Evolutionary conservation across 2,329 filamentous ascomycete species (phyloP).

Genomic region (Annulohypoxylon truncatum): DNA sequence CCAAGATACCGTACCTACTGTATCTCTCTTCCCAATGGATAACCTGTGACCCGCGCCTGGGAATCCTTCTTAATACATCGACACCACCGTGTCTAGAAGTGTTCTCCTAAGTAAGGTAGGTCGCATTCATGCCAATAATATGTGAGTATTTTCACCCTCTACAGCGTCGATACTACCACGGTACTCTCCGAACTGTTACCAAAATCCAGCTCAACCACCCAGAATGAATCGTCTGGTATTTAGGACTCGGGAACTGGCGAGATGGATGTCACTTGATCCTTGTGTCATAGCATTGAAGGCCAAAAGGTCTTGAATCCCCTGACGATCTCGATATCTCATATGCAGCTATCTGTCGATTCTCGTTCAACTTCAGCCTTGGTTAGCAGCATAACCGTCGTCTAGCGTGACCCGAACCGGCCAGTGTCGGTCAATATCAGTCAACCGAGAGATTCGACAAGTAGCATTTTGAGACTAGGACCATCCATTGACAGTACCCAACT

Average conservation of each 20-base stretch:
- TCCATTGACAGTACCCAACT: not conserved
- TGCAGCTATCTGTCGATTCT: conserved; percentile 36
- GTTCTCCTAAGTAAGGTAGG: not conserved
- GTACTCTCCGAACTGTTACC: conserved; percentile 15
- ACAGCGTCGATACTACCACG: conserved; percentile 14
- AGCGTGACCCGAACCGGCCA: not conserved
- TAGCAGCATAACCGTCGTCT: conserved; percentile 8
- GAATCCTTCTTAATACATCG: conserved; percentile 15
- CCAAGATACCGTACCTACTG: conserved; percentile 21
- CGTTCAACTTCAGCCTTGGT: conserved; percentile 19
- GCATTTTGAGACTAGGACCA: not conserved
- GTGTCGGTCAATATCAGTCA: conserved; percentile 1
- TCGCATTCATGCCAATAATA: conserved; percentile 18
- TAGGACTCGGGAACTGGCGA: conserved; percentile 32
- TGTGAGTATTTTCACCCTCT: conserved; percentile 7
- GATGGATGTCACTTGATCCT: conserved; percentile 28
- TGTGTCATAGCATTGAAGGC: conserved; percentile 22
- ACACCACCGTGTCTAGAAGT: conserved; percentile 19
- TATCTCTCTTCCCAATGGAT: conserved; percentile 18
- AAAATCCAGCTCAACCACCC: not conserved
- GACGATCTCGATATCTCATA: conserved; percentile 43
- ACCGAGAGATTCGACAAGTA: not conserved
- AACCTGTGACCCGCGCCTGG: conserved; percentile 13
- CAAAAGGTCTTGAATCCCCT: conserved; percentile 37
- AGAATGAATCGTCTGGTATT: conserved; percentile 9